Evolutionary conservation across 176 grass and related monocot genomes (phyloP).

Genomic region (Ampelocalamus luodianensis): DNA sequence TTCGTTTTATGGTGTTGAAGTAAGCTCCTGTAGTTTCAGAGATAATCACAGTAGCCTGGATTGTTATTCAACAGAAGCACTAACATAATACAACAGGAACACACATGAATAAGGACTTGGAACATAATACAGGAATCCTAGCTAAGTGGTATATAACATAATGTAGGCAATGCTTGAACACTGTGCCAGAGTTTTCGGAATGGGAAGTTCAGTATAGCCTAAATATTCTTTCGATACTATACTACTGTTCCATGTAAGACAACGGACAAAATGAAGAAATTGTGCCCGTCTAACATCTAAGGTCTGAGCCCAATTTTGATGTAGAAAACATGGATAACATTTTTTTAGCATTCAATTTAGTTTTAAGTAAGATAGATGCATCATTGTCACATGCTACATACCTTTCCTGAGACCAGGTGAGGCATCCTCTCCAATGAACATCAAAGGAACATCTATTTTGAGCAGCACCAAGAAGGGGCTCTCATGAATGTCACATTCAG

Average conservation of each 20-base stretch:
- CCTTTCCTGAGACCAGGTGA: slow-evolving; percentile 96
- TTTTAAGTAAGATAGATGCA: background rate
- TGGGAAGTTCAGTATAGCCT: background rate
- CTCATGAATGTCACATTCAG: slow-evolving; percentile 93
- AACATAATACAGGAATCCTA: background rate
- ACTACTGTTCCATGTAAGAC: background rate
- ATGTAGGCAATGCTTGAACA: background rate
- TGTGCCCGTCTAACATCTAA: background rate
- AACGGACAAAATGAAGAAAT: background rate
- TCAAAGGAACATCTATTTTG: slow-evolving; percentile 95
- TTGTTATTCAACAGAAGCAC: background rate
- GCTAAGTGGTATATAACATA: background rate
- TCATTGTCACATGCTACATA: slow-evolving; percentile 8
- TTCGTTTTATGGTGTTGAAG: slow-evolving; percentile 95
- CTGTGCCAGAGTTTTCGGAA: background rate
- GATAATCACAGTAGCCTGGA: slow-evolving; percentile 30
- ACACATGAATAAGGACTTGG: background rate
- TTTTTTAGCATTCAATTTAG: background rate
- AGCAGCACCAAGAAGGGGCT: slow-evolving; percentile 83
- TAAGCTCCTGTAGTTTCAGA: slow-evolving; percentile 70
- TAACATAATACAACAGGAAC: slow-evolving; percentile 13
- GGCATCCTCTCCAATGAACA: slow-evolving; percentile 88
- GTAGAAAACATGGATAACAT: background rate
- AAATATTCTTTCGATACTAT: background rate
- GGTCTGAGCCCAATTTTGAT: background rate